phyloP scores from a whole-genome alignment of 768 basidiomycete species.

The Tylopilus sp. region DNA sequence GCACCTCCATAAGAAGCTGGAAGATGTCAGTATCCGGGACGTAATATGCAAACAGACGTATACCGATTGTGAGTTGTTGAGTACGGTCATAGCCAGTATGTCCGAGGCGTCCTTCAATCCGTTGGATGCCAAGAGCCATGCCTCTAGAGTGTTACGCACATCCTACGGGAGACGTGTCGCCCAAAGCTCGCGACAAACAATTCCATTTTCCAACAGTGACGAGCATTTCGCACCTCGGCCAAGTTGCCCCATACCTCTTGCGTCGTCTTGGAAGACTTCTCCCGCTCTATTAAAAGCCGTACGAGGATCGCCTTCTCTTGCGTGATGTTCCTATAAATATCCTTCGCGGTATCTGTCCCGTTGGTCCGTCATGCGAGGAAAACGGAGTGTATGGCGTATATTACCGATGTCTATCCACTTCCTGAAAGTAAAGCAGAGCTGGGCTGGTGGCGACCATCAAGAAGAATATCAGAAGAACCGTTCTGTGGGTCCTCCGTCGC shows the following conservation, averaged over 20 bases:
- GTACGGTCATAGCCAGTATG: slow-evolving; percentile 7
- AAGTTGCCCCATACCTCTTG: slow-evolving; percentile 31
- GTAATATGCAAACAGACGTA: background rate
- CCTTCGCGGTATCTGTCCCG: slow-evolving; percentile 56
- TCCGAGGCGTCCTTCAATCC: slow-evolving; percentile 24
- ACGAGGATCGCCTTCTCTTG: slow-evolving; percentile 53
- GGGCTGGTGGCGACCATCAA: slow-evolving; percentile 44
- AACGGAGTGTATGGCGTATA: slow-evolving; percentile 10
- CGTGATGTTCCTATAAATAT: slow-evolving; percentile 65
- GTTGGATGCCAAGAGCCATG: slow-evolving; percentile 17
- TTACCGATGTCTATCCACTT: slow-evolving; percentile 74
- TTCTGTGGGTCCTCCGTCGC: slow-evolving; percentile 9
- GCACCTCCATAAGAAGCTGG: slow-evolving; percentile 24
- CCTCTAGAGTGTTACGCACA: slow-evolving; percentile 24
- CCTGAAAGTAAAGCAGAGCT: slow-evolving; percentile 72
- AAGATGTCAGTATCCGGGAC: slow-evolving; percentile 3
- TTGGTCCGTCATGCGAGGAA: slow-evolving; percentile 5
- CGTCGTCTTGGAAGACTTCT: slow-evolving; percentile 33
- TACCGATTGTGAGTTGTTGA: slow-evolving; percentile 23
- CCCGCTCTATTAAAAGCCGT: slow-evolving; percentile 42
- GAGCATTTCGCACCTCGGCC: slow-evolving; percentile 21
- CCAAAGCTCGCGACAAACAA: background rate
- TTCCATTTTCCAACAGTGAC: slow-evolving; percentile 1
- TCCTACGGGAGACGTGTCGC: slow-evolving; percentile 20
- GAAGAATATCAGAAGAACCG: slow-evolving; percentile 8